Evolutionary conservation across 2,329 filamentous ascomycete species (phyloP).

Genomic region (Trichoderma sp.): DNA sequence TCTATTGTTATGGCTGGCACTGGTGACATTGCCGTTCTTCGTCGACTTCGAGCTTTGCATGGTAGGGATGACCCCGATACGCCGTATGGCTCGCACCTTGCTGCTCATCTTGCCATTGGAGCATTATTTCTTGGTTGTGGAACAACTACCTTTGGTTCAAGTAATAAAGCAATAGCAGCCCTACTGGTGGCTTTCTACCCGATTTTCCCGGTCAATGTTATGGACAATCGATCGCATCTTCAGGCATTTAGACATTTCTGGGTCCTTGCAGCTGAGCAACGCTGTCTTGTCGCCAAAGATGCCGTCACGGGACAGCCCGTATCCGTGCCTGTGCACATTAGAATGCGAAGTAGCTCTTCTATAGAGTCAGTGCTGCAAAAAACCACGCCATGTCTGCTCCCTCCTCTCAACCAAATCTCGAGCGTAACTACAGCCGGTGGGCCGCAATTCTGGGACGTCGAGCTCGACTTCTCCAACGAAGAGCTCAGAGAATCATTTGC

Average conservation of each 20-base stretch:
- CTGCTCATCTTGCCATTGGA: constrained; percentile 88
- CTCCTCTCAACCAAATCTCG: constrained; percentile 66
- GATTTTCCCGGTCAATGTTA: constrained; percentile 82
- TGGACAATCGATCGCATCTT: constrained; percentile 92
- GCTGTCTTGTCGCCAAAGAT: constrained; percentile 87
- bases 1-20: constrained; percentile 95
- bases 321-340: constrained; percentile 70
- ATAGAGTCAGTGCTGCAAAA: constrained; percentile 46
- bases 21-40: constrained; percentile 83
- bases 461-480: constrained; percentile 72
- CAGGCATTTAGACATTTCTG: constrained; percentile 97
- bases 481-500: constrained; percentile 64
- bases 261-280: constrained; percentile 88
- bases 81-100: constrained; percentile 91
- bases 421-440: constrained; percentile 63
- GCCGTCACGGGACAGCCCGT: constrained; percentile 81
- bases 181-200: constrained; percentile 93
- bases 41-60: constrained; percentile 84
- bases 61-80: constrained; percentile 82
- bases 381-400: constrained; percentile 63
- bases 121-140: constrained; percentile 90
- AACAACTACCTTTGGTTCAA: constrained; percentile 88
- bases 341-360: constrained; percentile 52
- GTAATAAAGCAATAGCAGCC: constrained; percentile 81
- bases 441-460: constrained; percentile 78